Evolutionary conservation across 192 early-diverging fungal genomes (phyloP), one percentile per base, ranked within the genome.

Genomic region (Backusella westeae): DNA sequence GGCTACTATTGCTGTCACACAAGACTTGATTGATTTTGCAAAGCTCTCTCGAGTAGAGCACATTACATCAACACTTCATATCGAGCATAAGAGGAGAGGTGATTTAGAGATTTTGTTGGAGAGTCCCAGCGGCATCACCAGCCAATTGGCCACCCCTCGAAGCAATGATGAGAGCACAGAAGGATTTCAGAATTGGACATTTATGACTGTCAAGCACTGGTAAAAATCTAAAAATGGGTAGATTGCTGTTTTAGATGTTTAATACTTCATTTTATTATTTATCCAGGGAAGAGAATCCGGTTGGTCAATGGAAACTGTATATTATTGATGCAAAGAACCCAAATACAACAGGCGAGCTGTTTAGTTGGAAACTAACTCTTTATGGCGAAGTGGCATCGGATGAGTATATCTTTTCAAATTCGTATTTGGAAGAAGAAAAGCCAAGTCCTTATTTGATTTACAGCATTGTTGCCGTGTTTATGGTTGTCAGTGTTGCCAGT

Each of bases 171-270:
- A 49, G 14, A 89, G 87, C 75, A 84, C 46, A 7, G 81, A 80
- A 10, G 98, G 98, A 12, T 92, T 97, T 70, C 19, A 69, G 8
- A 87, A 91, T 73, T 99, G 98, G 98, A 96, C 94, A 34, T 95
- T 98, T 75, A 97, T 96, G 95, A 93, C 87, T 35, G 96, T 99
- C 44, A 94, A 93, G 82, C 98, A 99, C 75, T 99, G 98, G 95
- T 96, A 85, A 75, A 59, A 17, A 52, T 35, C 6, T 38, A 34
- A 19, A 7, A 38, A 42, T 29, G 0, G 19, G 14, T 38, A 32
- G 32, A 32, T n/a, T 0, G 35, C 38, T 8, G 19, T 3, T 35
- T 9, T 21, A 38, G 7, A 39, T 69, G 34, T 21, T 17, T n/a
- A 53, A 38, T 59, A 12, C 15, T 46, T 67, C 6, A 35, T 35